Conservation (phyloP, 2,329 filamentous ascomycete genomes). For the Sclerotinia trifoliorum region DNA sequence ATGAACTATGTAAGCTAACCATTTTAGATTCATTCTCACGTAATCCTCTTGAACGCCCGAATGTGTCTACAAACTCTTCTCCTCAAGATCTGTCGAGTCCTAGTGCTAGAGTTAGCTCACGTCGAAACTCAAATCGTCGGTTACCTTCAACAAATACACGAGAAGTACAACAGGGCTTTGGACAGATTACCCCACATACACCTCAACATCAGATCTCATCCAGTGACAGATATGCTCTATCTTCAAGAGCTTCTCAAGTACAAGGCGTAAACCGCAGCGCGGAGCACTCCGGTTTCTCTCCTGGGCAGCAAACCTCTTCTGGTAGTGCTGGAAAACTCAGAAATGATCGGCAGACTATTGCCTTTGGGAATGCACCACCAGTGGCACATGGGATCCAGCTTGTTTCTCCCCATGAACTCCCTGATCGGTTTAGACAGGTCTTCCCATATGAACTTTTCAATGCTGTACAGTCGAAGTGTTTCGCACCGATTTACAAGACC, state of each 20-base stretch:
- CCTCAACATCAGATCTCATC: slow-evolving; percentile 16
- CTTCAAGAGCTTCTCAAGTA: not conserved
- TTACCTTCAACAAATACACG: not conserved
- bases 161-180: not conserved
- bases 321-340: not conserved
- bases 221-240: not conserved
- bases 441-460: slow-evolving; percentile 79
- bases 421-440: slow-evolving; percentile 66
- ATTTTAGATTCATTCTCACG: slow-evolving; percentile 29
- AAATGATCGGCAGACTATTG: slow-evolving; percentile 22
- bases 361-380: slow-evolving; percentile 36
- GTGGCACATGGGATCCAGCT: slow-evolving; percentile 54
- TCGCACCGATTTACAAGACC: slow-evolving; percentile 61
- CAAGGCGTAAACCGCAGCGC: not conserved
- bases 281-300: not conserved
- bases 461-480: slow-evolving; percentile 79
- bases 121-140: slow-evolving; percentile 28
- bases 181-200: slow-evolving; percentile 2
- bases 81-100: slow-evolving; percentile 36
- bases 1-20: slow-evolving; percentile 26
- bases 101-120: slow-evolving; percentile 33
- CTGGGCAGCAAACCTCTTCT: not conserved
- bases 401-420: slow-evolving; percentile 58
- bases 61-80: slow-evolving; percentile 27
- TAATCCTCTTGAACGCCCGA: slow-evolving; percentile 25